Conservation (phyloP, 768 basidiomycete genomes). For the Leccinum aurantiacum region DNA sequence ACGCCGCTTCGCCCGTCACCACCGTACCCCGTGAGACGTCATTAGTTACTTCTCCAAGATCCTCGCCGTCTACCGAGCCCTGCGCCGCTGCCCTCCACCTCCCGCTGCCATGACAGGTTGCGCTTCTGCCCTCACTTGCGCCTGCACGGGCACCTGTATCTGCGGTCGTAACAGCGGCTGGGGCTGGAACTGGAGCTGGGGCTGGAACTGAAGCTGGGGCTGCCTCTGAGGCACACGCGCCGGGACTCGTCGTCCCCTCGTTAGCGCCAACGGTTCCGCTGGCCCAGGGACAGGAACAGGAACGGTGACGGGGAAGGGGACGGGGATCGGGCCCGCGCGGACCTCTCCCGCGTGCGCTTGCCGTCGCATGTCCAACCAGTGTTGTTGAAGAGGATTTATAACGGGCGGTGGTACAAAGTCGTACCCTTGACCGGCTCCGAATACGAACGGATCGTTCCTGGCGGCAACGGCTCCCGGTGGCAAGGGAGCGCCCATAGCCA, state of each 20-base stretch:
- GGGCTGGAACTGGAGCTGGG: not conserved
- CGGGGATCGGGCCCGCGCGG: not conserved
- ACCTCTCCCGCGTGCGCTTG: not conserved
- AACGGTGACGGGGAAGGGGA: not conserved
- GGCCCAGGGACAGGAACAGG: not conserved
- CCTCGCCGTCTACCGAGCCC: constrained; percentile 1
- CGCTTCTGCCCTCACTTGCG: not conserved
- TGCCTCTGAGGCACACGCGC: not conserved
- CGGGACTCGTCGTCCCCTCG: not conserved
- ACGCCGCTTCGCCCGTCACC: not conserved
- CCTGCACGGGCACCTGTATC: not conserved
- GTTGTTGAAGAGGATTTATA: not conserved
- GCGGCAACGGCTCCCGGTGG: not conserved
- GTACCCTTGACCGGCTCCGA: constrained; percentile 19
- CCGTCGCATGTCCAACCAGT: not conserved
- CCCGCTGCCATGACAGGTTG: constrained; percentile 6
- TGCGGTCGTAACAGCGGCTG: not conserved
- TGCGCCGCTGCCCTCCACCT: constrained; percentile 10
- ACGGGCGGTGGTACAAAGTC: constrained; percentile 6
- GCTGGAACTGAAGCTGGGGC: not conserved
- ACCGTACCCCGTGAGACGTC: not conserved
- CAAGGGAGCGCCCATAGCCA: constrained; percentile 6
- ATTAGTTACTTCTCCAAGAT: constrained; percentile 1
- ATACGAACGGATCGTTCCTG: constrained; percentile 11
- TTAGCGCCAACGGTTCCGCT: not conserved